These are phyloP conservation scores for Gymnopus androsaceus DNA, from an alignment of 1,284 basidiomycete genomes.

Conservation along the genomic window DNA sequence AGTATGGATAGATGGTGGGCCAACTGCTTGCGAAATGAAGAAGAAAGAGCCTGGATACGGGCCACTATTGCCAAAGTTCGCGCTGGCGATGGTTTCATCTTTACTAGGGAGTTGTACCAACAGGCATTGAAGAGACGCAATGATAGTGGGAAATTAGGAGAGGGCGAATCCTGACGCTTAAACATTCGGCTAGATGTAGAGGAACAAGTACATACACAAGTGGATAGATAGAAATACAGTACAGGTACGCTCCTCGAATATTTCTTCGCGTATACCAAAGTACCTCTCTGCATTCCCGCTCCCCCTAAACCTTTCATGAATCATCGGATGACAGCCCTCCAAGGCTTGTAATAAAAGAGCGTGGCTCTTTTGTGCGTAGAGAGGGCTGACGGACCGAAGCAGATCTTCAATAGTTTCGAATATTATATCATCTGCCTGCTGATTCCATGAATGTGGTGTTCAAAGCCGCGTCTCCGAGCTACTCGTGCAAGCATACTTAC, in stretches of 20 bases:
- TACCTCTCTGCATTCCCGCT: no score
- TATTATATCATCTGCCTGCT: conserved; percentile 18
- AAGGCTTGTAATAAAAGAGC: conserved; percentile 51
- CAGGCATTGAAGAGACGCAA: conserved; percentile 44
- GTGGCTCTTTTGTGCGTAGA: conserved; percentile 49
- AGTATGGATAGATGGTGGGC: conserved; percentile 82
- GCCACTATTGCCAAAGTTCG: conserved; percentile 51
- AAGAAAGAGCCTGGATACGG: conserved; percentile 58
- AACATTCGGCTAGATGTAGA: no score
- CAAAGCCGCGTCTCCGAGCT: no score
- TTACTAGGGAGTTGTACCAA: conserved; percentile 61
- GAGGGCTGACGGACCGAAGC: conserved; percentile 50
- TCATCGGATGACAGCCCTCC: conserved; percentile 35
- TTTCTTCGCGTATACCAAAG: no score
- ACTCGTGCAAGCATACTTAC: conserved; percentile 33
- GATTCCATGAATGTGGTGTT: conserved; percentile 17
- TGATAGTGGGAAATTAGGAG: conserved; percentile 34
- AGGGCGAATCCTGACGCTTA: conserved; percentile 18
- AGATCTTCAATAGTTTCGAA: conserved; percentile 63
- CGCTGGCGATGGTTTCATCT: conserved; percentile 41
- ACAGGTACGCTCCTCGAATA: no score
- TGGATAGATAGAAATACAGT: no score
- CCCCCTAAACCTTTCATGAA: no score
- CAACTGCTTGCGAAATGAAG: conserved; percentile 65
- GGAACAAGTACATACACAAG: no score